These are phyloP conservation scores for Cunninghamia lanceolata DNA, from an alignment of 75 land plant species.

Conservation along the genomic window DNA sequence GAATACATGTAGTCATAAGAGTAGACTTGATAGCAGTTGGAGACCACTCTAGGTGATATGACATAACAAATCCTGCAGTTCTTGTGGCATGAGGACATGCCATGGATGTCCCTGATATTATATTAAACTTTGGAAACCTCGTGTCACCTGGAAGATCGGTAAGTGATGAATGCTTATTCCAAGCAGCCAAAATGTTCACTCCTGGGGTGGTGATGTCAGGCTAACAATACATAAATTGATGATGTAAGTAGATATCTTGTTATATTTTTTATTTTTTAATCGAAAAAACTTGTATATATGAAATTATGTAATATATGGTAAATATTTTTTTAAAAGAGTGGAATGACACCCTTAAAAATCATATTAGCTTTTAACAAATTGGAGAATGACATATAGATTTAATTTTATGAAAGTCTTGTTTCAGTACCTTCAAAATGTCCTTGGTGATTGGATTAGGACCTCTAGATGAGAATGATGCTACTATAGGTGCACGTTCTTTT, in stretches of 20 bases:
- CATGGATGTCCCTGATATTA: conserved; percentile 9
- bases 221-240: not conserved
- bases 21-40: not conserved
- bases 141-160: too few species aligned
- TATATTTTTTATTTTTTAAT: too few species aligned
- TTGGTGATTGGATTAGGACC: conserved; percentile 42
- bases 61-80: not conserved
- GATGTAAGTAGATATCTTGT: too few species aligned
- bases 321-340: too few species aligned
- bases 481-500: conserved; percentile 23
- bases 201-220: not conserved
- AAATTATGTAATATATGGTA: too few species aligned
- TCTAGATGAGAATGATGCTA: conserved; percentile 62
- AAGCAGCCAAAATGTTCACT: not conserved
- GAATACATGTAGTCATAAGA: conserved; percentile 2
- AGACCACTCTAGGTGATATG: not conserved
- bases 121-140: not conserved
- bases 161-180: not conserved
- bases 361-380: too few species aligned
- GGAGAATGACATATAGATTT: too few species aligned
- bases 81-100: not conserved
- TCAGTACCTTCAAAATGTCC: conserved; percentile 40
- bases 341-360: too few species aligned
- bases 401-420: too few species aligned
- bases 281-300: too few species aligned